Evolutionary conservation across 441 rosid species (phyloP).

Genomic region (Breynia disticha): DNA sequence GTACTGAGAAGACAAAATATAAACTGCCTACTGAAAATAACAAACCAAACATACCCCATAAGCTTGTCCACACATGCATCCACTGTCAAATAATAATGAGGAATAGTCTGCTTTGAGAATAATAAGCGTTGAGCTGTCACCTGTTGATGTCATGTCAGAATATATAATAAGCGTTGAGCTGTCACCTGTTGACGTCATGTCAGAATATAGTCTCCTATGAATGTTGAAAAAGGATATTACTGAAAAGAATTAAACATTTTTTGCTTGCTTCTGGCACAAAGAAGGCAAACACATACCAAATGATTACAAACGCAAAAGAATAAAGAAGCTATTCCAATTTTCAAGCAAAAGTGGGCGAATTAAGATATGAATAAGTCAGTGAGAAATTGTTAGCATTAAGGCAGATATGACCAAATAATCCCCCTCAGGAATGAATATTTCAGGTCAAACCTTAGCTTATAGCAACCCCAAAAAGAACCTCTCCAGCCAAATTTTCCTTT

Average conservation of each 20-base stretch:
- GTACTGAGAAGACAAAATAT: background rate
- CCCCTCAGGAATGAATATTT: too few relatives aligned
- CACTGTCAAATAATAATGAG: conserved; percentile 86
- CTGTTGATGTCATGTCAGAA: conserved; percentile 39
- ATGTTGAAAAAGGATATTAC: background rate
- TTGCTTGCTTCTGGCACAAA: background rate
- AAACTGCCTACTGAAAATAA: background rate
- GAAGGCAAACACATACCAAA: background rate
- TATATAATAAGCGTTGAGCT: conserved; percentile 75
- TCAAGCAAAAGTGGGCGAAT: background rate
- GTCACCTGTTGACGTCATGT: conserved; percentile 49
- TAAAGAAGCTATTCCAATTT: background rate
- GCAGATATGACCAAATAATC: background rate
- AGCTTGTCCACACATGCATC: conserved; percentile 92
- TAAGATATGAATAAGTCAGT: background rate
- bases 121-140: conserved; percentile 84
- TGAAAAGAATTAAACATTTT: background rate
- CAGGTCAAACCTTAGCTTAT: too few relatives aligned
- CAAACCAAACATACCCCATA: conserved; percentile 45
- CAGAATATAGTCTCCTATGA: conserved; percentile 12
- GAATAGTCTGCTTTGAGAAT: conserved; percentile 92
- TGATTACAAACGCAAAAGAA: background rate
- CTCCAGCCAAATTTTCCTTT: too few relatives aligned
- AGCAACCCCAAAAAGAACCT: too few relatives aligned
- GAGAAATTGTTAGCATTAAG: background rate